Evolutionary conservation across 192 early-diverging fungal genomes (phyloP), one percentile per base, ranked within the genome.

Genomic region (Rhizophagus sp.): DNA sequence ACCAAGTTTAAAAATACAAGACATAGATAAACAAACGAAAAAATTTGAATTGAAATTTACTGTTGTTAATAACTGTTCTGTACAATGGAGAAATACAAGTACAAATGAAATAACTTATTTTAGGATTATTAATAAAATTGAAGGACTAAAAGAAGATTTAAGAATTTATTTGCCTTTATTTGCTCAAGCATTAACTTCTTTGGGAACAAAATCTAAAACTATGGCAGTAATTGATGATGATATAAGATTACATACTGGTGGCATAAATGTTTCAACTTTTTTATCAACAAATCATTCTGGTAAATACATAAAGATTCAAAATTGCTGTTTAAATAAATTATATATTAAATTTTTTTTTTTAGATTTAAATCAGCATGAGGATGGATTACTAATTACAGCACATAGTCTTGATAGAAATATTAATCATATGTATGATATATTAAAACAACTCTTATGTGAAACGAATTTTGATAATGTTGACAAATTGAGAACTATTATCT

Each of bases 61-160:
- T 57, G 84, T 82, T 15, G 68, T 88, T n/a, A 81, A 79, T 52
- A 84, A 84, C 11, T 80, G 88, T 13, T 88, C 90, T 33, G 90
- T 95, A 36, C 93, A 95, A 68, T 93, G 92, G 92, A 88, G 95
- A 69, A 86, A 88, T 7, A 92, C 96, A 0, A 79, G 90, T 4
- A 98, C 97, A 49, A 98, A 98, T 78, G 96, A 95, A 30, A 92
- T 98, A 71, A 96, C 96, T 44, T 98, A 98, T 83, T 86, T 96
- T 65, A 88, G 89, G n/a, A 85, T 91, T 0, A 93, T 92, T 74
- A 93, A 92, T 79, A 86, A 89, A 41, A 85, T 93, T 47, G 85
- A 84, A 41, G 87, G 86, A 78, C 79, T 96, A 69, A 87, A 93
- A 25, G 82, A 88, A 4, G 89, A 95, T 30, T 84, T 94, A 69